Conservation (phyloP, 495 filamentous ascomycete genomes). For the Podospora tetraspora region DNA sequence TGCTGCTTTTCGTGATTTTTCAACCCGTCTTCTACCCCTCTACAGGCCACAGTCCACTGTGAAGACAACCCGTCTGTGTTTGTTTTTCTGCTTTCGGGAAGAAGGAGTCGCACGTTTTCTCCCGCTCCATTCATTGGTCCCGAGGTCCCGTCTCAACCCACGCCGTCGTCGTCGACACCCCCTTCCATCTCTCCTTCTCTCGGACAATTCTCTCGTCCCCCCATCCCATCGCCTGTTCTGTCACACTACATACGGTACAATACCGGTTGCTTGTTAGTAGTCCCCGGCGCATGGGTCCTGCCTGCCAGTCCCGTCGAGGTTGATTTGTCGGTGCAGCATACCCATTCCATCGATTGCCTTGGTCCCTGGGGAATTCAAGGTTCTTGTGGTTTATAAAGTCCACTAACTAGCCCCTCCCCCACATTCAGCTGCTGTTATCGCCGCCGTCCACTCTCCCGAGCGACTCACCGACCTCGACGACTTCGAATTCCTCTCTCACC, state of each 20-base stretch:
- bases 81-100: neutral
- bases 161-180: neutral
- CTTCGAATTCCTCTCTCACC: neutral
- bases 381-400: slow-evolving; percentile 3
- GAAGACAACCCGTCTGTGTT: neutral
- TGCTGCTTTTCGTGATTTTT: neutral
- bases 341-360: neutral
- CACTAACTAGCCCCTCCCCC: slow-evolving; percentile 13
- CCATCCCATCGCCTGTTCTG: neutral
- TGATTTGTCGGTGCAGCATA: neutral
- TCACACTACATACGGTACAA: neutral
- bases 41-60: neutral
- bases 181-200: neutral
- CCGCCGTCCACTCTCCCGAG: neutral
- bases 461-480: neutral
- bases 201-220: neutral
- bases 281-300: neutral
- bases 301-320: neutral
- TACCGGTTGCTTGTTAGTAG: neutral
- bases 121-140: neutral
- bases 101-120: neutral
- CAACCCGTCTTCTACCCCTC: neutral
- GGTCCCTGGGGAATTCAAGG: neutral
- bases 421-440: slow-evolving; percentile 8
- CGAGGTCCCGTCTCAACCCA: neutral